Evolutionary conservation across 768 basidiomycete genomes (phyloP).

Genomic region (Suillus cothurnatus): DNA sequence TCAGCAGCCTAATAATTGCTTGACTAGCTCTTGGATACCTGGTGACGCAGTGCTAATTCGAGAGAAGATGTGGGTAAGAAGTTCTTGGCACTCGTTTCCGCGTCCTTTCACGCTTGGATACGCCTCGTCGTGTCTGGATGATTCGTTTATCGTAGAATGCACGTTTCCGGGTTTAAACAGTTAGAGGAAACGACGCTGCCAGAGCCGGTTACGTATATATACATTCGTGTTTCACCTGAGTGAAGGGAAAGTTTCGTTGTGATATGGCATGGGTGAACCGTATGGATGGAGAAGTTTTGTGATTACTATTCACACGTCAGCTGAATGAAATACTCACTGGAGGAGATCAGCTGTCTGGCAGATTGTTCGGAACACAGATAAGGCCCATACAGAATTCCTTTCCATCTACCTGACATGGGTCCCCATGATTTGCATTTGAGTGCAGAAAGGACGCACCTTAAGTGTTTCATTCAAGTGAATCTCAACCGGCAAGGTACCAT

Average conservation of each 20-base stretch:
- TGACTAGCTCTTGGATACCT: not conserved
- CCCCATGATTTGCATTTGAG: not conserved
- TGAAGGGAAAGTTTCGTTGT: not conserved
- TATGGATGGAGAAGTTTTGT: not conserved
- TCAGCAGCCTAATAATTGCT: not conserved
- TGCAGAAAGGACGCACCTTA: not conserved
- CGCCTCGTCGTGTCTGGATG: not conserved
- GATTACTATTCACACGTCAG: not conserved
- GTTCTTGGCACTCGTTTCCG: not conserved
- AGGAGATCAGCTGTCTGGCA: not conserved
- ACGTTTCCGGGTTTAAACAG: not conserved
- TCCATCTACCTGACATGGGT: not conserved
- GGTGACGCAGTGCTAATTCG: not conserved
- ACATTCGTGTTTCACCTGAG: not conserved
- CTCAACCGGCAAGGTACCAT: not conserved
- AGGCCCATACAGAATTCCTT: not conserved
- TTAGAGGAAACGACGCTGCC: not conserved
- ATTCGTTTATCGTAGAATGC: not conserved
- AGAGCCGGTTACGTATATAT: not conserved
- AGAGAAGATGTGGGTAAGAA: not conserved
- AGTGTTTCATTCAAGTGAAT: not conserved
- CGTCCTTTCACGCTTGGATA: not conserved
- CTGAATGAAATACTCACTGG: not conserved
- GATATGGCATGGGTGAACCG: not conserved
- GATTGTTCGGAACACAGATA: not conserved